phyloP scores from a whole-genome alignment of 2,329 filamentous ascomycete genomes.

The Aspergillus ibericus region DNA sequence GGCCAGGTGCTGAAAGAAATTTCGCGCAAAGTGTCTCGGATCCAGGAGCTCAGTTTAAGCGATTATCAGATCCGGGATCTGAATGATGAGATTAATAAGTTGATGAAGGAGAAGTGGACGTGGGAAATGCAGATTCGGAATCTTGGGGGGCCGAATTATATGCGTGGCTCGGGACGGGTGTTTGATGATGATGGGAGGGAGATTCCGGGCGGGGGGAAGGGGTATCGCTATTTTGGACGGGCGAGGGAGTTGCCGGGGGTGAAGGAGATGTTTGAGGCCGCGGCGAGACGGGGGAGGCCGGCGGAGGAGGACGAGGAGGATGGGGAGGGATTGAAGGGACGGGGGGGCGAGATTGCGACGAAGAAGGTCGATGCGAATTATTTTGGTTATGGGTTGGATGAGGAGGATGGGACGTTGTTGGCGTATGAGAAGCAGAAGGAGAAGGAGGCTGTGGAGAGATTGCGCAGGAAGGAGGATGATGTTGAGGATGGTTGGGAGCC shows the following conservation, averaged over 20 bases:
- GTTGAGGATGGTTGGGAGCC: slow-evolving; percentile 74
- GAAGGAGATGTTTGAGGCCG: slow-evolving; percentile 90
- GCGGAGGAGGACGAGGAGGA: slow-evolving; percentile 68
- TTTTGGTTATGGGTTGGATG: slow-evolving; percentile 90
- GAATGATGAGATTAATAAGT: slow-evolving; percentile 99
- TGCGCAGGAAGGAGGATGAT: slow-evolving; percentile 62
- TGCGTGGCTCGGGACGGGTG: slow-evolving; percentile 69
- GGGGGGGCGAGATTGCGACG: slow-evolving; percentile 45
- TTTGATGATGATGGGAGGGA: slow-evolving; percentile 74
- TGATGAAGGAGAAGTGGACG: slow-evolving; percentile 98
- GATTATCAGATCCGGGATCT: slow-evolving; percentile 97
- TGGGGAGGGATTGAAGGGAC: slow-evolving; percentile 56
- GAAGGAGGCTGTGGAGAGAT: slow-evolving; percentile 70
- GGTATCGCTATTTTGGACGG: slow-evolving; percentile 91
- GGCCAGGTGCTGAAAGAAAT: slow-evolving; percentile 97
- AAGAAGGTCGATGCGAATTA: slow-evolving; percentile 88
- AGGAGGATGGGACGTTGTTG: slow-evolving; percentile 81
- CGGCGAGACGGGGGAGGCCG: slow-evolving; percentile 60
- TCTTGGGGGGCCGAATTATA: slow-evolving; percentile 95
- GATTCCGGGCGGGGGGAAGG: slow-evolving; percentile 73
- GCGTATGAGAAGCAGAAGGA: slow-evolving; percentile 83
- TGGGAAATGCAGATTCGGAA: slow-evolving; percentile 98
- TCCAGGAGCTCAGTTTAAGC: slow-evolving; percentile 86
- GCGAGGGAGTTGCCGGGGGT: slow-evolving; percentile 89
- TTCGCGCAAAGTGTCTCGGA: slow-evolving; percentile 91